These are phyloP conservation scores for Komagataella phaffii DNA, from an alignment of 805 yeast species.

Conservation along the genomic window DNA sequence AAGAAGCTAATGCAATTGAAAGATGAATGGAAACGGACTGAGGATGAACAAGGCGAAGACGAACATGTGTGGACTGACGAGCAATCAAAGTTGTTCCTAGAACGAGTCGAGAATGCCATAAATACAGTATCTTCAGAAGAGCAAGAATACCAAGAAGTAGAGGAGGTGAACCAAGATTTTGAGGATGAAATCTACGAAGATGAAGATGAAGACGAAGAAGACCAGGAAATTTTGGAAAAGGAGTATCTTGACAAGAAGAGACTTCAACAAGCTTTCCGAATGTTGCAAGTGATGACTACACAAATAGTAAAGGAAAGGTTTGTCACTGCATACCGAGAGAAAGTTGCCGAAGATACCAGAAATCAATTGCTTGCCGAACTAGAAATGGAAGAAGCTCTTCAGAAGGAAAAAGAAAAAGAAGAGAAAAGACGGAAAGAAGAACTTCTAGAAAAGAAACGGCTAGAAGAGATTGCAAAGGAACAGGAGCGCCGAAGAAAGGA, in stretches of 20 bases:
- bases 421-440: constrained; percentile 55
- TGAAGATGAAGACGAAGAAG: constrained; percentile 13
- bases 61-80: constrained; percentile 1
- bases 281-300: constrained; percentile 71
- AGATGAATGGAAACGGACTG: not conserved
- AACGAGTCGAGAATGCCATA: constrained; percentile 6
- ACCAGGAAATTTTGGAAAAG: constrained; percentile 26
- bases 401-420: constrained; percentile 53
- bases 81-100: not conserved
- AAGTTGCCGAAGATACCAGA: constrained; percentile 64
- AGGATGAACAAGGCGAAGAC: constrained; percentile 8
- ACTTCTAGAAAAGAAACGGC: constrained; percentile 55
- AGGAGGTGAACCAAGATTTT: constrained; percentile 5
- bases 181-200: constrained; percentile 6
- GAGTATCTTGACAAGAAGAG: constrained; percentile 46
- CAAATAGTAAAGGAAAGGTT: constrained; percentile 64
- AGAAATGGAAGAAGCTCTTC: constrained; percentile 54
- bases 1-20: not conserved
- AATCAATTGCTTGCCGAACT: constrained; percentile 50
- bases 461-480: constrained; percentile 48
- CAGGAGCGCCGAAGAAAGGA: constrained; percentile 45
- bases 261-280: constrained; percentile 64
- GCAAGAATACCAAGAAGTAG: constrained; percentile 3
- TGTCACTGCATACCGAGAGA: constrained; percentile 65
- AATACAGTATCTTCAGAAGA: not conserved